Evolutionary conservation across 2,329 filamentous ascomycete genomes (phyloP).

Genomic region (Phaeosphaeriaceae sp.): DNA sequence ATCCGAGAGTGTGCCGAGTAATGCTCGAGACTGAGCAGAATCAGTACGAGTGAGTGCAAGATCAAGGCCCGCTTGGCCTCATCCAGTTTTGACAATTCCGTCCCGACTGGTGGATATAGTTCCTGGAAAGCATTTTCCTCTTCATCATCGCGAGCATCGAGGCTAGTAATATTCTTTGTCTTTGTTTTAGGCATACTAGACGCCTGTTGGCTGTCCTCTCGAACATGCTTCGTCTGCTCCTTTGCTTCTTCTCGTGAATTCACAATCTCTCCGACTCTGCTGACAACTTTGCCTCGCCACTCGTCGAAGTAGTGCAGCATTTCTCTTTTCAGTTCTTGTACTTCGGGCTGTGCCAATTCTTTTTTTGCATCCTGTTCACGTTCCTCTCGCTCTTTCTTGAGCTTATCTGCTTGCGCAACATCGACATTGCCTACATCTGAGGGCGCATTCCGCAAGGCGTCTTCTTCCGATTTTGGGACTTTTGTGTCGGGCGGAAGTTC

Average conservation of each 20-base stretch:
- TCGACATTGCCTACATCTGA: constrained; percentile 31
- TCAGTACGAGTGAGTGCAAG: constrained; percentile 73
- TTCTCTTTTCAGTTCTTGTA: constrained; percentile 73
- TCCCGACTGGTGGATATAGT: constrained; percentile 52
- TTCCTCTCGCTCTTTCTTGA: constrained; percentile 36
- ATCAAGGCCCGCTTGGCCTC: constrained; percentile 70
- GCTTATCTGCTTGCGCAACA: constrained; percentile 40
- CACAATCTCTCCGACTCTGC: constrained; percentile 73
- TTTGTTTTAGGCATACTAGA: constrained; percentile 39
- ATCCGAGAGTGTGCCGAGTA: constrained; percentile 78
- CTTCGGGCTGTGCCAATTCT: constrained; percentile 58
- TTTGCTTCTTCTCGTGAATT: constrained; percentile 46
- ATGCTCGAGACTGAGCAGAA: constrained; percentile 77
- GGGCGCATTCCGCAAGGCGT: constrained; percentile 30
- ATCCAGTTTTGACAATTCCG: constrained; percentile 61
- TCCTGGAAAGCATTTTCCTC: constrained; percentile 50
- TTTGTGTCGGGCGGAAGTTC: constrained; percentile 24
- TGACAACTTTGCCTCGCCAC: constrained; percentile 76
- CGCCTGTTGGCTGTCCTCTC: constrained; percentile 25
- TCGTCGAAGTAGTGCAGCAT: constrained; percentile 76
- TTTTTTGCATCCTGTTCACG: constrained; percentile 50
- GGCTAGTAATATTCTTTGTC: constrained; percentile 32
- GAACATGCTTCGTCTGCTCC: constrained; percentile 34
- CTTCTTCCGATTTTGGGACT: constrained; percentile 29
- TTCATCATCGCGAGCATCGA: constrained; percentile 35